A percentile compares a stretch with the other conserved stretches of the same genome.
Conservation (phyloP, 2,329 filamentous ascomycete genomes). For the Fusarium succisae region DNA sequence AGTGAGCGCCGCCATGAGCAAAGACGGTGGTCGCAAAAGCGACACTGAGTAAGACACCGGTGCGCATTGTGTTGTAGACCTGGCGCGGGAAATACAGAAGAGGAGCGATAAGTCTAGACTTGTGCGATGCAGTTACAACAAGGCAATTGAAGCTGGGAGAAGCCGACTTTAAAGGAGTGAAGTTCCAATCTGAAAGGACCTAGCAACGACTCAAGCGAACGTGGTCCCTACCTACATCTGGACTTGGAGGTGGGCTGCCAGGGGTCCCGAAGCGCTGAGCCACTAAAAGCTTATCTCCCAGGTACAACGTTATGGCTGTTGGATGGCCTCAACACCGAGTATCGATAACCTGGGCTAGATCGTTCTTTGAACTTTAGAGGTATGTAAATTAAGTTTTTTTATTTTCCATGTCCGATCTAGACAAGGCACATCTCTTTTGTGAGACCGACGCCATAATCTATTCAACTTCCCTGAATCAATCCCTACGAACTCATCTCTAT, state of each 20-base stretch:
- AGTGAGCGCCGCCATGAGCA: slow-evolving; percentile 60
- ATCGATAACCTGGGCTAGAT: neutral
- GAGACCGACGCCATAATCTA: neutral
- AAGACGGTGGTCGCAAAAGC: slow-evolving; percentile 54
- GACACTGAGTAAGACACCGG: slow-evolving; percentile 46
- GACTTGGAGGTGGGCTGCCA: slow-evolving; percentile 23
- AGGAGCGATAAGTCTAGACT: neutral
- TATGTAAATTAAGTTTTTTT: slow-evolving; percentile 10
- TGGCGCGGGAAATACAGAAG: neutral
- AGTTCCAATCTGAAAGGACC: slow-evolving; percentile 5
- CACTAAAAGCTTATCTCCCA: slow-evolving; percentile 29
- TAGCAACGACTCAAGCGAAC: slow-evolving; percentile 18
- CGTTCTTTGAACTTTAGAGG: neutral
- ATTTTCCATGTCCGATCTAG: neutral
- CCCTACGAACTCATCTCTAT: neutral
- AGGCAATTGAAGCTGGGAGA: slow-evolving; percentile 21
- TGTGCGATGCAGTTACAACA: slow-evolving; percentile 15
- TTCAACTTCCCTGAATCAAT: neutral
- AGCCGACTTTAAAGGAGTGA: slow-evolving; percentile 30
- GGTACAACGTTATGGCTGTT: neutral
- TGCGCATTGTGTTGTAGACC: slow-evolving; percentile 40
- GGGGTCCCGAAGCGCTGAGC: slow-evolving; percentile 22
- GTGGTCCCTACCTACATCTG: slow-evolving; percentile 12
- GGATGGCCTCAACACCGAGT: neutral
- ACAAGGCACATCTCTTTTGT: neutral